Percentiles rank a stretch among this genome's conserved stretches.
phyloP scores from a whole-genome alignment of 805 yeast genomes.

The Pichia deserticola region DNA sequence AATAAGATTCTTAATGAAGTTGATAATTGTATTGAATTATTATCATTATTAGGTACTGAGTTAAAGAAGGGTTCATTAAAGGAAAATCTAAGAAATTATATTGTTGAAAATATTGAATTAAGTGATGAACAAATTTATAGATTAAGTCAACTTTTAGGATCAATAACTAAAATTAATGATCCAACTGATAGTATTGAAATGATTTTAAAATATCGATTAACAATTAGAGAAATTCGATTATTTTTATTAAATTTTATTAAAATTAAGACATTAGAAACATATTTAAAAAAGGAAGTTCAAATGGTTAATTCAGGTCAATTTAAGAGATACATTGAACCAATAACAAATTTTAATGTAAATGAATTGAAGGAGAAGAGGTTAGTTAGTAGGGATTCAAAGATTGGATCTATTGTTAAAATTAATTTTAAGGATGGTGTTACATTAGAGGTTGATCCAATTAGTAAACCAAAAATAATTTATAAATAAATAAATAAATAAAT shows the following conservation, averaged over 20 bases:
- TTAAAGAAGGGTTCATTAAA: constrained; percentile 10
- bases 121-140: constrained; percentile 8
- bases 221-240: constrained; percentile 40
- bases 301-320: constrained; percentile 12
- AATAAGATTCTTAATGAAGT: constrained; percentile 48
- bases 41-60: constrained; percentile 28
- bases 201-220: constrained; percentile 40
- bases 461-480: constrained; percentile 17
- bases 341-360: constrained; percentile 11
- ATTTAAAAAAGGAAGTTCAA: constrained; percentile 16
- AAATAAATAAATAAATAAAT: constrained; percentile 18
- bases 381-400: constrained; percentile 14
- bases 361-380: background rate
- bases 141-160: constrained; percentile 8
- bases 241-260: constrained; percentile 31
- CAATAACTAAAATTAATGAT: constrained; percentile 43
- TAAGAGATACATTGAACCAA: constrained; percentile 10
- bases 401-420: constrained; percentile 34
- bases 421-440: constrained; percentile 31
- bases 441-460: constrained; percentile 35
- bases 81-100: constrained; percentile 2
- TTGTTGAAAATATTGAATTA: constrained; percentile 7
- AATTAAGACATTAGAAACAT: constrained; percentile 32
- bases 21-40: constrained; percentile 43
- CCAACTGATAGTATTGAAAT: constrained; percentile 42